Conservation (phyloP, 805 yeast genomes). For the Wickerhamiella brachini region DNA sequence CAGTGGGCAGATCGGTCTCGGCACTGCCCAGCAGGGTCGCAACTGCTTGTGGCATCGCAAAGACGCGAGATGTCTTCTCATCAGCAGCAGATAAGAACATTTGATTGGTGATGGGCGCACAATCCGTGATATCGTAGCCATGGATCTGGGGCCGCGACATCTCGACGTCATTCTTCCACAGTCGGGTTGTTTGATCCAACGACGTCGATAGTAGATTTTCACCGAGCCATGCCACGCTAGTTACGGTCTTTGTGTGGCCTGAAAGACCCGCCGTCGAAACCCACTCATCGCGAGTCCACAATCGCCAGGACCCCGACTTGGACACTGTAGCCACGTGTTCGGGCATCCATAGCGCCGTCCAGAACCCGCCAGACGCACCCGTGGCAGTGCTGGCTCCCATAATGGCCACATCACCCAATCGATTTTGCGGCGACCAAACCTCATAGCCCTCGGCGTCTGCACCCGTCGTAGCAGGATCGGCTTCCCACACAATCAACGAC, state of each 20-base stretch:
- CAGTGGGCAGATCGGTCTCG: slow-evolving; percentile 47
- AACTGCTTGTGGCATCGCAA: slow-evolving; percentile 75
- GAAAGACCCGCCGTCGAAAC: slow-evolving; percentile 37
- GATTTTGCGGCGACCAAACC: slow-evolving; percentile 68
- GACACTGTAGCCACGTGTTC: slow-evolving; percentile 57
- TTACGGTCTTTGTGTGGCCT: slow-evolving; percentile 62
- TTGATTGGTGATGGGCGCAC: slow-evolving; percentile 44
- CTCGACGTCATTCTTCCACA: slow-evolving; percentile 49
- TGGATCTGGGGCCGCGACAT: slow-evolving; percentile 96
- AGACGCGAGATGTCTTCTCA: slow-evolving; percentile 80
- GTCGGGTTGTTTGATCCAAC: slow-evolving; percentile 83
- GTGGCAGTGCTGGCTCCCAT: slow-evolving; percentile 98
- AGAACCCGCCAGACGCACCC: slow-evolving; percentile 74
- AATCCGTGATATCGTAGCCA: slow-evolving; percentile 89
- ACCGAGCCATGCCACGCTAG: slow-evolving; percentile 60
- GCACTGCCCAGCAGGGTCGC: slow-evolving; percentile 39
- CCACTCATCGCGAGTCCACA: slow-evolving; percentile 39
- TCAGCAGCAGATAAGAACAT: slow-evolving; percentile 89
- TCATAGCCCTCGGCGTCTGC: slow-evolving; percentile 10
- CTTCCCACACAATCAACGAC: slow-evolving; percentile 86
- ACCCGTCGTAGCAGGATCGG: slow-evolving; percentile 62
- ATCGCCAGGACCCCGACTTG: slow-evolving; percentile 84
- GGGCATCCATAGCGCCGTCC: slow-evolving; percentile 58
- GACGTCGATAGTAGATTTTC: slow-evolving; percentile 64
- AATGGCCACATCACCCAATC: slow-evolving; percentile 84